phyloP scores from a whole-genome alignment of 805 yeast genomes.

The Nakazawaea ishiwadae region DNA sequence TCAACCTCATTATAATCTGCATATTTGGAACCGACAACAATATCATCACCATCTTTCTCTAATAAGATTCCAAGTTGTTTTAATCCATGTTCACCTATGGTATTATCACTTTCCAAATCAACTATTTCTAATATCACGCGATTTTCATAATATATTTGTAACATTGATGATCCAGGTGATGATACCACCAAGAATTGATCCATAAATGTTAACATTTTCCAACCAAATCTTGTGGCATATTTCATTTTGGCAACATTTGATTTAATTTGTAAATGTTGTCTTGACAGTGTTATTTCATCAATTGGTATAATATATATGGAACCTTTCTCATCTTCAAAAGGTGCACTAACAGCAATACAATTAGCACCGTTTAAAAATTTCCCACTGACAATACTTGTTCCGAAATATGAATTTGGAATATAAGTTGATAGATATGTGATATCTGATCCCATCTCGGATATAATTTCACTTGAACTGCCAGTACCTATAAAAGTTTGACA shows the following conservation, averaged over 20 bases:
- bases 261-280: neutral
- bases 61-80: conserved; percentile 38
- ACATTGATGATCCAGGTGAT: conserved; percentile 45
- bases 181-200: conserved; percentile 37
- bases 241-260: no score
- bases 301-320: conserved; percentile 39
- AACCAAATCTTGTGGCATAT: conserved; percentile 39
- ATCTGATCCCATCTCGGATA: neutral
- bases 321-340: conserved; percentile 38
- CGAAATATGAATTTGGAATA: conserved; percentile 37
- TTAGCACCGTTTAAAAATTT: conserved; percentile 30
- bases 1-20: conserved; percentile 23
- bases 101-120: conserved; percentile 21
- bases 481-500: conserved; percentile 24
- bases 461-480: neutral
- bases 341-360: conserved; percentile 48
- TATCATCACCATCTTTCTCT: conserved; percentile 27
- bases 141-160: conserved; percentile 32
- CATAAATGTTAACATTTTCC: conserved; percentile 26
- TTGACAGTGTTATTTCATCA: neutral
- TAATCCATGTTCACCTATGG: conserved; percentile 34
- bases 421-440: conserved; percentile 15
- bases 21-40: conserved; percentile 41
- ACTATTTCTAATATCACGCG: conserved; percentile 21
- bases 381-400: conserved; percentile 38